Percentiles rank a stretch among this genome's conserved stretches.
phyloP scores from a whole-genome alignment of 192 early-diverging fungal species.

The Backusella sp. region DNA sequence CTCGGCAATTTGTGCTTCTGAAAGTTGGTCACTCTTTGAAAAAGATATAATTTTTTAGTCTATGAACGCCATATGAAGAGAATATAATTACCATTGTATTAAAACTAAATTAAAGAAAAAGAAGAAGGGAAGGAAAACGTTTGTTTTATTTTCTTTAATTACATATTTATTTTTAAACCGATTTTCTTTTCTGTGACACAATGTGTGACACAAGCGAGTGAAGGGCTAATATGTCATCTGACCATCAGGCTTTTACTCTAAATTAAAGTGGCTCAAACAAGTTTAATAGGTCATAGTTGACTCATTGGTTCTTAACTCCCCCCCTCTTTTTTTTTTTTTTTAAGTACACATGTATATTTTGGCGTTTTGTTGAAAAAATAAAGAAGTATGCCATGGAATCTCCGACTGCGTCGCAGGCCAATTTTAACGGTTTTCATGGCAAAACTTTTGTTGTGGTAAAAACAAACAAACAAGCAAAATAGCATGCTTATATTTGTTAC shows the following conservation, averaged over 20 bases:
- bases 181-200: background rate
- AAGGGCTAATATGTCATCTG: background rate
- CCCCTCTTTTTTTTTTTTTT: background rate
- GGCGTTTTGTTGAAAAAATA: background rate
- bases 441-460: background rate
- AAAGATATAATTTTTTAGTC: background rate
- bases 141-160: background rate
- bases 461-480: background rate
- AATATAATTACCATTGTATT: background rate
- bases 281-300: background rate
- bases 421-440: background rate
- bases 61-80: background rate
- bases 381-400: background rate
- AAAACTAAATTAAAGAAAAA: slow-evolving; percentile 7
- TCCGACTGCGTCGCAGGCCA: background rate
- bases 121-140: background rate
- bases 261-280: background rate
- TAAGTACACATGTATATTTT: background rate
- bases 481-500: background rate
- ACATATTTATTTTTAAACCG: slow-evolving; percentile 6
- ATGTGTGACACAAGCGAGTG: background rate
- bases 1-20: slow-evolving; percentile 70
- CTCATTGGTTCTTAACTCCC: background rate
- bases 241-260: background rate
- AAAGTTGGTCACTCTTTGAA: slow-evolving; percentile 59